A percentile compares a stretch with the other conserved stretches of the same genome.
phyloP scores from a whole-genome alignment of 1,284 basidiomycete species.

The Cryptococcus sp. region DNA sequence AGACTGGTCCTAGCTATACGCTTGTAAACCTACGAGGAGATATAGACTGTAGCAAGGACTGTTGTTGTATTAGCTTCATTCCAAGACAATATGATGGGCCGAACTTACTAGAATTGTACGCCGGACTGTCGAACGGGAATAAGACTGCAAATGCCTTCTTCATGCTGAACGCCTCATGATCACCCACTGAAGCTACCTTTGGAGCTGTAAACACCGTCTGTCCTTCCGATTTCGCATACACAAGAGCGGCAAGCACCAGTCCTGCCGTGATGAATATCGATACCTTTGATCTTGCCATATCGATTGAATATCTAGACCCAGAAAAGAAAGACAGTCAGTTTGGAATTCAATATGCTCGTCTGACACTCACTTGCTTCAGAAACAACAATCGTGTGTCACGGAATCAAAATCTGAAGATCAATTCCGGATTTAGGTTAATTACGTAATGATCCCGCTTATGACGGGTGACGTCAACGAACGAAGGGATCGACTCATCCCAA shows the following conservation, averaged over 20 bases:
- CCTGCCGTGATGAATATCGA: neutral
- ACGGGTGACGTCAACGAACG: too few relatives aligned
- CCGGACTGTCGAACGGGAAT: conserved; percentile 75
- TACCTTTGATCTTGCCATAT: neutral
- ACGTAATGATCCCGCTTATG: too few relatives aligned
- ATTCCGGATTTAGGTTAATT: too few relatives aligned
- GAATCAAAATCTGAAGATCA: neutral
- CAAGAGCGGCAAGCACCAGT: neutral
- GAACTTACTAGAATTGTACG: conserved; percentile 65
- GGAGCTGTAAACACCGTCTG: neutral
- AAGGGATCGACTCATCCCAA: too few relatives aligned
- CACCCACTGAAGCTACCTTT: neutral
- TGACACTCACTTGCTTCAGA: too few relatives aligned
- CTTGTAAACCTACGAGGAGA: conserved; percentile 67
- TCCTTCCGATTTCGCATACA: neutral
- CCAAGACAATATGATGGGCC: conserved; percentile 8
- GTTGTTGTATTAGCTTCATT: neutral
- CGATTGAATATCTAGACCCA: neutral
- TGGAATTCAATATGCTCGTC: too few relatives aligned
- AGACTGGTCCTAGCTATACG: neutral
- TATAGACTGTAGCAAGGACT: conserved; percentile 85
- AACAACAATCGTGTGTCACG: too few relatives aligned
- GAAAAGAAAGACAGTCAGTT: too few relatives aligned
- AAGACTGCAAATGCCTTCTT: conserved; percentile 63
- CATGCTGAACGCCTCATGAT: conserved; percentile 15